Percentiles rank a stretch among this genome's conserved stretches.
Evolutionary conservation across 2,329 filamentous ascomycete species (phyloP).

Genomic region (Cordyceps militaris): DNA sequence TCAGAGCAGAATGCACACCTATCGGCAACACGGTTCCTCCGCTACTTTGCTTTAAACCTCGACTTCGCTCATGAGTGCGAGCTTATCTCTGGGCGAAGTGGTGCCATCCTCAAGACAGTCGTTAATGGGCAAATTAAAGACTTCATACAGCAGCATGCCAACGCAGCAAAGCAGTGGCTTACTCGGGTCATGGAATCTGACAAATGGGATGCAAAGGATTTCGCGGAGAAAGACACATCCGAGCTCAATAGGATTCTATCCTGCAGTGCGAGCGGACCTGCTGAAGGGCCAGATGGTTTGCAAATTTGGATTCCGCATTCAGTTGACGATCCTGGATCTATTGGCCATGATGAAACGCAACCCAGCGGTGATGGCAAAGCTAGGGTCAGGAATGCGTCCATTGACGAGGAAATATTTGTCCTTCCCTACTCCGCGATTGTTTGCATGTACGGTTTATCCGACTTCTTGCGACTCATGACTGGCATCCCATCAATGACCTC

Average conservation of each 20-base stretch:
- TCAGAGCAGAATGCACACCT: conserved; percentile 65
- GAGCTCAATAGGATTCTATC: not conserved
- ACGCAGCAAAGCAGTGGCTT: not conserved
- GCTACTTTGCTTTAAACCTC: not conserved
- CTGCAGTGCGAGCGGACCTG: not conserved
- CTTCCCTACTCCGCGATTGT: not conserved
- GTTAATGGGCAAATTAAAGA: conserved; percentile 45
- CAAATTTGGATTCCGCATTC: not conserved
- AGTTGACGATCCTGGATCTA: too few relatives aligned
- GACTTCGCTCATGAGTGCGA: conserved; percentile 62
- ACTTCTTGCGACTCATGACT: not conserved
- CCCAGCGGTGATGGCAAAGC: not conserved
- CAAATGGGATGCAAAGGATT: not conserved
- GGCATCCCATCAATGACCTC: not conserved
- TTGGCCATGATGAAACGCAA: too few relatives aligned
- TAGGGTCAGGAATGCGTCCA: not conserved
- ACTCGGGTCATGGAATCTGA: not conserved
- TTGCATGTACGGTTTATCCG: not conserved
- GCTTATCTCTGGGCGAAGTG: conserved; percentile 71
- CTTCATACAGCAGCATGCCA: not conserved
- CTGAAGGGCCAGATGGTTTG: not conserved
- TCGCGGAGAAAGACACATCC: not conserved
- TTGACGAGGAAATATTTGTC: not conserved
- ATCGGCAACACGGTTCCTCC: conserved; percentile 52
- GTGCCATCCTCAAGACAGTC: conserved; percentile 66